phyloP scores from a whole-genome alignment of 371 early-diverging fungal species.

The Nematocida ausubeli region DNA sequence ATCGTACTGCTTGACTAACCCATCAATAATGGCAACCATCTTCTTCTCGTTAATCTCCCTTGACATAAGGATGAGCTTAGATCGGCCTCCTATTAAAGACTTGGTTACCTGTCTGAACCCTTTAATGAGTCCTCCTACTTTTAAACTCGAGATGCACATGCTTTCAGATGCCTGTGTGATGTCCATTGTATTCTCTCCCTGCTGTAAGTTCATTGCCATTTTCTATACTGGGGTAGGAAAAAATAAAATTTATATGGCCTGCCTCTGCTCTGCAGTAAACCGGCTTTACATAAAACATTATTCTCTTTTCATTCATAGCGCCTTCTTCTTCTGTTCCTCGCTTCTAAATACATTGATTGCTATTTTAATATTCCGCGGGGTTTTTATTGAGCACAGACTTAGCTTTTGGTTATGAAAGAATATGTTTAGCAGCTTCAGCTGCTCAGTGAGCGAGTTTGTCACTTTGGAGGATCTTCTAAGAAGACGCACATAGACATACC shows the following conservation, averaged over 20 bases:
- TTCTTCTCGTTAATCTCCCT: conserved; percentile 26
- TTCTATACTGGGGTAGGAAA: conserved; percentile 27
- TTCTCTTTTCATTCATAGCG: neutral
- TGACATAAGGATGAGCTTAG: conserved; percentile 37
- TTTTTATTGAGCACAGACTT: conserved; percentile 19
- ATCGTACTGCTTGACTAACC: conserved; percentile 24
- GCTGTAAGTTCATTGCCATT: conserved; percentile 24
- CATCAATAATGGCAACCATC: conserved; percentile 11
- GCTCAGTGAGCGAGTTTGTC: conserved; percentile 9
- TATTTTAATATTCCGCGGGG: conserved; percentile 18
- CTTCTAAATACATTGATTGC: conserved; percentile 11
- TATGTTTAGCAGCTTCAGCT: conserved; percentile 43
- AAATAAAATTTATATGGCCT: conserved; percentile 13
- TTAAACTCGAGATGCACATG: conserved; percentile 47
- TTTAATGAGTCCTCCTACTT: conserved; percentile 36
- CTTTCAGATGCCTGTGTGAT: conserved; percentile 8
- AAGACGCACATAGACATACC: conserved; percentile 28
- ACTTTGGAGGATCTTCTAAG: conserved; percentile 18
- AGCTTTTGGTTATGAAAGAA: conserved; percentile 24
- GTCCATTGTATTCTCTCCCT: conserved; percentile 31
- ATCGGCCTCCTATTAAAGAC: conserved; percentile 39
- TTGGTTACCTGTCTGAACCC: conserved; percentile 53
- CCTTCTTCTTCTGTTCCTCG: conserved; percentile 34
- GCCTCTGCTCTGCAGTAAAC: neutral
- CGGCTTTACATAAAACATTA: neutral